A percentile compares a stretch with the other conserved stretches of the same genome.
These are phyloP conservation scores for Periconia macrospinosa DNA, from an alignment of 2,329 filamentous ascomycete genomes.

Conservation along the genomic window DNA sequence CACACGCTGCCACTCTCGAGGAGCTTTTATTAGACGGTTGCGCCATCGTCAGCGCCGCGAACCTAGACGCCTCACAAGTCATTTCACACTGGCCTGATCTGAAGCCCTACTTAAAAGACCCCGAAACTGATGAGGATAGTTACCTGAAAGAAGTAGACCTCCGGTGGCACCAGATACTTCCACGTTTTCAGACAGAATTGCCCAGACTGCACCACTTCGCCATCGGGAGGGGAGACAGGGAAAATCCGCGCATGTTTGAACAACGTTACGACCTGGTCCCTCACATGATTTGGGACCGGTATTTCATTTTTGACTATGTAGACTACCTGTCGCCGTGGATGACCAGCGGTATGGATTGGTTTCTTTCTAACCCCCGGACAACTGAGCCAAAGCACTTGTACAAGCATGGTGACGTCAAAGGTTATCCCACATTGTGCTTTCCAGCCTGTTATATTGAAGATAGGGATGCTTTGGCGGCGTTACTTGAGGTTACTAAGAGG, in stretches of 20 bases:
- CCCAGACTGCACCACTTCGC: constrained; percentile 12
- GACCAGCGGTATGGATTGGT: too few species aligned
- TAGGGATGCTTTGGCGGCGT: too few species aligned
- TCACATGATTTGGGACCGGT: neutral
- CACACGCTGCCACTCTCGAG: constrained; percentile 42
- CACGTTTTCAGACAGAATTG: constrained; percentile 8
- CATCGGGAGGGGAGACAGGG: constrained; percentile 2
- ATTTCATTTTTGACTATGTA: constrained; percentile 7
- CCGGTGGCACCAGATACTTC: constrained; percentile 14
- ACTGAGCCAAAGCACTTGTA: too few species aligned
- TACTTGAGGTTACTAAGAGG: too few species aligned
- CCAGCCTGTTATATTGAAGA: too few species aligned
- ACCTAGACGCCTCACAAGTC: constrained; percentile 1
- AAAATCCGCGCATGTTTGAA: constrained; percentile 8
- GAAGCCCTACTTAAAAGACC: neutral
- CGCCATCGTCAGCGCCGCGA: constrained; percentile 30
- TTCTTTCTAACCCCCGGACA: too few species aligned
- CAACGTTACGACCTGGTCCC: constrained; percentile 7
- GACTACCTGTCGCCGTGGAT: constrained; percentile 4
- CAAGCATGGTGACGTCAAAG: too few species aligned
- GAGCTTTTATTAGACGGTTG: constrained; percentile 51
- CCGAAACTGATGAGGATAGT: constrained; percentile 5
- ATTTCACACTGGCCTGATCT: neutral
- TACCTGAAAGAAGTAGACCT: neutral
- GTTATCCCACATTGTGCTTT: too few species aligned